A percentile compares a stretch with the other conserved stretches of the same genome.
These are phyloP conservation scores for Chaetomiaceae sp. DNA, from an alignment of 2,329 filamentous ascomycete genomes.

Conservation along the genomic window DNA sequence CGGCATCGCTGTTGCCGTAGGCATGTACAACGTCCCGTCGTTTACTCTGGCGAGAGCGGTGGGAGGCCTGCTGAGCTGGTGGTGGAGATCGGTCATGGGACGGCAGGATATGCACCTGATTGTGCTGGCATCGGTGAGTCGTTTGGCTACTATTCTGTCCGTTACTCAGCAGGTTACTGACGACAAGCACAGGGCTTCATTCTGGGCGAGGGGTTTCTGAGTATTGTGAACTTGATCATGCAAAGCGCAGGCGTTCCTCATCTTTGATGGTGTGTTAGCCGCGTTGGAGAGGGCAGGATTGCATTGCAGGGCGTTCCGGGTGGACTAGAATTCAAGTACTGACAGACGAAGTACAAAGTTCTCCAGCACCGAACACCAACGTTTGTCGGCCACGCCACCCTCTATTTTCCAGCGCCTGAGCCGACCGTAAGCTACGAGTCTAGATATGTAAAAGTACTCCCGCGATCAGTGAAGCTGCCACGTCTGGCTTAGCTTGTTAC, in stretches of 20 bases:
- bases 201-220: conserved; percentile 83
- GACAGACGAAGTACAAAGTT: no score
- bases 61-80: conserved; percentile 69
- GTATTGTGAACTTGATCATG: conserved; percentile 80
- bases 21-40: conserved; percentile 96
- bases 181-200: conserved; percentile 62
- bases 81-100: conserved; percentile 57
- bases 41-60: conserved; percentile 86
- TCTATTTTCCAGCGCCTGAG: no score
- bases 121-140: conserved; percentile 66
- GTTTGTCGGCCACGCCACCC: no score
- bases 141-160: not conserved
- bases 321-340: not conserved
- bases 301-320: not conserved
- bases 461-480: conserved; percentile 43
- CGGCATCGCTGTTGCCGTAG: conserved; percentile 88
- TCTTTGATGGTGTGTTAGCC: conserved; percentile 5
- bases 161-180: not conserved
- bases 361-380: no score
- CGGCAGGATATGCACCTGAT: conserved; percentile 70
- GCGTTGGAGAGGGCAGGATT: not conserved
- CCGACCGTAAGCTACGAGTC: no score
- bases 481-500: conserved; percentile 37
- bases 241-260: conserved; percentile 39
- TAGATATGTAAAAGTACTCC: no score